phyloP scores from a whole-genome alignment of 192 early-diverging fungal species.

The Umbelopsis sp. region DNA sequence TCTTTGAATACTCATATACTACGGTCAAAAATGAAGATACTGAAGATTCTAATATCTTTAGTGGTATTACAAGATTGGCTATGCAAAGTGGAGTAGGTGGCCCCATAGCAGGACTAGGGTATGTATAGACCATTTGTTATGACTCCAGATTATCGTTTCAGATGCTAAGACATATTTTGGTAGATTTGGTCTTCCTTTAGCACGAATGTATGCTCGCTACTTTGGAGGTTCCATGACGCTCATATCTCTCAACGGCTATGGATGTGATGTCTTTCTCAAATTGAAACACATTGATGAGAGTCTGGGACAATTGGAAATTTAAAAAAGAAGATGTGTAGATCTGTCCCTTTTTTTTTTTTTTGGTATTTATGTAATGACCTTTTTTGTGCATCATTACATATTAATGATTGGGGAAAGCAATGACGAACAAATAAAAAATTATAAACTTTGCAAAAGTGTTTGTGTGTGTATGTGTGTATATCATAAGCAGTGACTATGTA shows the following conservation, averaged over 20 bases:
- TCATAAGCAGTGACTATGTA: background rate
- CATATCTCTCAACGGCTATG: constrained; percentile 81
- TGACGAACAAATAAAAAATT: background rate
- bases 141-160: background rate
- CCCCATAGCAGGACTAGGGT: constrained; percentile 80
- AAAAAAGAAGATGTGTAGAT: background rate
- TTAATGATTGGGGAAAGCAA: too few relatives aligned
- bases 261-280: constrained; percentile 90
- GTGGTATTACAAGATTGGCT: constrained; percentile 69
- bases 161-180: too few relatives aligned
- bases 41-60: constrained; percentile 59
- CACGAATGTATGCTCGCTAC: constrained; percentile 86
- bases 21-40: constrained; percentile 74
- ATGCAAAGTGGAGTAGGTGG: constrained; percentile 92
- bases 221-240: constrained; percentile 91
- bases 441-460: background rate
- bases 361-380: background rate
- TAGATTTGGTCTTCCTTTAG: constrained; percentile 78
- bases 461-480: background rate
- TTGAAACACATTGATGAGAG: constrained; percentile 82
- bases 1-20: constrained; percentile 95
- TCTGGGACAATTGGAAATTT: constrained; percentile 55
- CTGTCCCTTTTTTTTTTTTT: background rate
- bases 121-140: constrained; percentile 22
- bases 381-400: too few relatives aligned